Conservation (phyloP, 305 asterid species). For the Fraxinus velutina region DNA sequence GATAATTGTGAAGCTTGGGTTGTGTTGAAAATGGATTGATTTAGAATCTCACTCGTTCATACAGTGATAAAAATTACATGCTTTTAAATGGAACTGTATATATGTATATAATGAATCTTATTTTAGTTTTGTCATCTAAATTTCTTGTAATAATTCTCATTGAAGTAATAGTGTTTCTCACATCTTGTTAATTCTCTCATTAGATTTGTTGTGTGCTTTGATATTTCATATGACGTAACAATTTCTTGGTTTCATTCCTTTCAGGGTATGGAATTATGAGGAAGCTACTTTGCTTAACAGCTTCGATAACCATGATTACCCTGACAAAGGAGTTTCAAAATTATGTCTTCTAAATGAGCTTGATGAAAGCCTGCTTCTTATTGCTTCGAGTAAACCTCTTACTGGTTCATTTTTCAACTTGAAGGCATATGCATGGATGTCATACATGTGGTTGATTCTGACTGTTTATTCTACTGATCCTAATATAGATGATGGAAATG, state of each 20-base stretch:
- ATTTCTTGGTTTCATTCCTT: slow-evolving; percentile 25
- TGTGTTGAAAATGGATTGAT: background rate
- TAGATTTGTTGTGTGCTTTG: background rate
- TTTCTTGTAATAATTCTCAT: background rate
- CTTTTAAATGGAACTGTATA: background rate
- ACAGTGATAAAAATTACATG: background rate
- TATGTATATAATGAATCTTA: background rate
- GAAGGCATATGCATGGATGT: slow-evolving; percentile 1
- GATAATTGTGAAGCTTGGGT: background rate
- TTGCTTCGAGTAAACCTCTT: slow-evolving; percentile 80
- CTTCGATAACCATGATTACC: slow-evolving; percentile 85
- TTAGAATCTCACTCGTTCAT: background rate
- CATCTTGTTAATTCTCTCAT: background rate
- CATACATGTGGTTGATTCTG: slow-evolving; percentile 3
- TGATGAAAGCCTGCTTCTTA: slow-evolving; percentile 90
- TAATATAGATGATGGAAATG: slow-evolving; percentile 77
- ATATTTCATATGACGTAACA: slow-evolving; percentile 14
- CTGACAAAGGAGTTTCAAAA: slow-evolving; percentile 91
- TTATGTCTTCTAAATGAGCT: slow-evolving; percentile 91
- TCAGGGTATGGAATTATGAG: slow-evolving; percentile 97
- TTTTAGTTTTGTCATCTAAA: background rate
- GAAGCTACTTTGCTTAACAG: slow-evolving; percentile 84
- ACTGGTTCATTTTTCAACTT: slow-evolving; percentile 16
- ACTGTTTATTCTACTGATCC: slow-evolving; percentile 17
- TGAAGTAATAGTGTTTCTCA: background rate